Base-by-base conservation (phyloP, 139 green algal species). In the Coccomyxa sp. region DNA sequence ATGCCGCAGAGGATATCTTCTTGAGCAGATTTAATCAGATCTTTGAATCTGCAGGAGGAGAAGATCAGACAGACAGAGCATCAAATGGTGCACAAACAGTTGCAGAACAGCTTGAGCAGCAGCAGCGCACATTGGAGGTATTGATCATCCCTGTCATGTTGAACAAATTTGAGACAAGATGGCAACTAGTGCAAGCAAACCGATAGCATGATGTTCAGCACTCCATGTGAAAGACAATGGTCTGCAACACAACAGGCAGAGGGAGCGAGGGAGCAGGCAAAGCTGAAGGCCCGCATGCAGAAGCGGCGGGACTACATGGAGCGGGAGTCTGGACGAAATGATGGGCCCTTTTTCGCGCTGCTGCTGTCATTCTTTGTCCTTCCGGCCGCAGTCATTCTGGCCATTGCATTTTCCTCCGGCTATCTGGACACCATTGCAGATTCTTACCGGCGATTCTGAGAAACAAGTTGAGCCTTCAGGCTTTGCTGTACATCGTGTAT, bases 301-400 rank as follows among this genome's bases (percentile, higher is more conserved):
- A 30, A 57, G 77, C 83, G 86, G 18, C 85, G 87, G 38, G 80
- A 87, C 15, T 86, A 84, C 60, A 78, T 89, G 57, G 80, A 83
- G 58, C 31, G 84, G 67, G 86, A 82, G 67, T 15, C 38, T 23
- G 23, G 30, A 31, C 86, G 86, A 67, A 81, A 84, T 68, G 77
- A 89, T 38, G 58, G 28, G 18, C 28, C 28, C 13, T 79, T 89
- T 23, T 87, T 87, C 45, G 76, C 30, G 76, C 23, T 28, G 76
- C 63, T 80, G 0, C 14, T 45, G 15, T 21, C 84, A 32, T 67
- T 71, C 0, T 57, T 77, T 14, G 58, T 82, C 3, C 67, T 85
- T 57, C 86, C 86, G 11, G 82, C 83, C 3, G 28, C 82, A 13
- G 51, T 76, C 58, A 85, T 87, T 13, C 86, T 89, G 25, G 30